Evolutionary conservation across 2,329 filamentous ascomycete species (phyloP), one percentile per base, ranked within the genome.

Genomic region (Talaromyces verruculosus): DNA sequence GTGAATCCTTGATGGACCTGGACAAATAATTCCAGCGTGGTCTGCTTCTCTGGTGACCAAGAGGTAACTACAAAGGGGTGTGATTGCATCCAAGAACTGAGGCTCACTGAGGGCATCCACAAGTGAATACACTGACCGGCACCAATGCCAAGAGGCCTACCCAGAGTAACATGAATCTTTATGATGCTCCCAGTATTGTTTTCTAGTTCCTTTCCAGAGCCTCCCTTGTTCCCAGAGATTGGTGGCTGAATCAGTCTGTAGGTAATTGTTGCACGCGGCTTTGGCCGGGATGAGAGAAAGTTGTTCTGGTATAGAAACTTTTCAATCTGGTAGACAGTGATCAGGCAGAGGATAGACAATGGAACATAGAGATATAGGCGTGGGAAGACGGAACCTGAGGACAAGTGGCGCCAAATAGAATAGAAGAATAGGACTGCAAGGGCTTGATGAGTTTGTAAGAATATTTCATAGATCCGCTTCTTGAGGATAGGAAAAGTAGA

Each of bases 11-110:
- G 37, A n/a, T 65, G 67, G 62, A 72, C 69, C 64, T 78, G 55
- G 2, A 78, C 69, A 11, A 79, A 69, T 58, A 79, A 70, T 47
- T 78, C 70, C 19, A 79, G 55, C 28, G 65, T 71, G n/a, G 67
- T 66, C 64, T 74, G 71, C 49, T 65, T 68, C 15, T 60, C 64
- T n/a, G 7, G 37, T 2, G 70, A 74, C 72, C 69, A 77, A 3
- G 68, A 75, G 39, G 67, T 73, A 3, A 76, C 67, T 28, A 68
- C 71, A 59, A 73, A 72, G 28, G 70, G 71, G 55, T 74, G 68
- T 25, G 61, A 71, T 66, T 75, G 70, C 37, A 68, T 67, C 67
- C 69, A 75, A 33, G 67, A 73, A 45, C 35, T 65, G 39, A 71
- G 63, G 66, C 69, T 70, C n/a, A 73, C 67, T 15, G 68, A 71